phyloP scores from a whole-genome alignment of 257 asterid species.

The Penstemon davidsonii region DNA sequence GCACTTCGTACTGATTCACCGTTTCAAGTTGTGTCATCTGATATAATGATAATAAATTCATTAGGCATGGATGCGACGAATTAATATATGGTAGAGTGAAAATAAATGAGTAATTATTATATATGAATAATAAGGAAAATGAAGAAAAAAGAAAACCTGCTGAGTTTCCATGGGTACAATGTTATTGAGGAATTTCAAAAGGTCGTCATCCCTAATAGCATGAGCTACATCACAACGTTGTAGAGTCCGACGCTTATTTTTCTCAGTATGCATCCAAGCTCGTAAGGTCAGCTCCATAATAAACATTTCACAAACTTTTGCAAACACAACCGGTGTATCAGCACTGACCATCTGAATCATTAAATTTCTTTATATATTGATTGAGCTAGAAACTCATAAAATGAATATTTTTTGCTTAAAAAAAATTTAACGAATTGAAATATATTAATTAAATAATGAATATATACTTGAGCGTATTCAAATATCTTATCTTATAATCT shows the following conservation, averaged over 20 bases:
- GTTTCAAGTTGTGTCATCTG: conserved; percentile 12
- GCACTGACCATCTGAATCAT: conserved; percentile 42
- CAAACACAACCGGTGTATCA: conserved; percentile 36
- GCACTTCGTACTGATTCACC: not conserved
- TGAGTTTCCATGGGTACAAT: conserved; percentile 23
- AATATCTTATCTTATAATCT: no score
- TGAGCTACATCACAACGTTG: conserved; percentile 37
- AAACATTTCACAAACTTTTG: conserved; percentile 42
- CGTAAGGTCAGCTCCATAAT: conserved; percentile 39
- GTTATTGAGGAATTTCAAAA: conserved; percentile 29
- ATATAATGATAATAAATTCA: not conserved
- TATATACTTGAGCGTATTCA: no score
- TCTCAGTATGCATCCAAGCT: conserved; percentile 41
- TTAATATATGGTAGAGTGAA: no score
- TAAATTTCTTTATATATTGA: no score
- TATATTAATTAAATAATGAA: no score
- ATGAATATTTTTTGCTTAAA: no score
- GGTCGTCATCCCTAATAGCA: conserved; percentile 35
- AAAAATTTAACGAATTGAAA: no score
- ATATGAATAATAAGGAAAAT: not conserved
- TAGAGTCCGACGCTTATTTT: conserved; percentile 26
- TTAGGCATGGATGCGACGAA: not conserved
- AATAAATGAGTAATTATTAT: no score
- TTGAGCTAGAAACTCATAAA: not conserved
- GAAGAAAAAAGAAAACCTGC: conserved; percentile 29